phyloP scores from a whole-genome alignment of 306 rosid genomes.

The barrel medic (Medicago truncatula) region DNA sequence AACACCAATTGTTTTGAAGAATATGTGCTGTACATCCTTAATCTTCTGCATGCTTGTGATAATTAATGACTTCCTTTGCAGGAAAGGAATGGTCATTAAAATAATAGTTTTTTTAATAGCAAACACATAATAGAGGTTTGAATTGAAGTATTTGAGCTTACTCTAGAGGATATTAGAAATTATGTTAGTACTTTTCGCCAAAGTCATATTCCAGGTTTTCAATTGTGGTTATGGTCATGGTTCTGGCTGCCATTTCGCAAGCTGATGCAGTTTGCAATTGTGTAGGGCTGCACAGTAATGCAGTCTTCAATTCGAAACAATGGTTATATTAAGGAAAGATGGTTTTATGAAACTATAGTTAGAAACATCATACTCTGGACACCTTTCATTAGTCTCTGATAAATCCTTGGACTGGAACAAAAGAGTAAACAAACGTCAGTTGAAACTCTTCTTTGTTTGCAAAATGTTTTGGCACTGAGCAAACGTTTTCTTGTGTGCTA shows the following conservation, averaged over 20 bases:
- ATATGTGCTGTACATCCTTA: constrained; percentile 7
- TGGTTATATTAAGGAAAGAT: constrained; percentile 14
- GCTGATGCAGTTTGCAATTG: constrained; percentile 7
- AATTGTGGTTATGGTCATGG: constrained; percentile 13
- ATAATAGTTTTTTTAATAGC: too few relatives aligned
- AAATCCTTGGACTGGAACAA: too few relatives aligned
- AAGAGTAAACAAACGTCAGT: too few relatives aligned
- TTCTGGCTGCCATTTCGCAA: not conserved
- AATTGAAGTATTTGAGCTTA: constrained; percentile 30
- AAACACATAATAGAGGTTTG: not conserved
- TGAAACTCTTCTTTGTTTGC: not conserved
- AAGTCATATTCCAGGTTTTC: constrained; percentile 20
- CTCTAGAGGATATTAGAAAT: constrained; percentile 9
- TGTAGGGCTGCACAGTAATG: not conserved
- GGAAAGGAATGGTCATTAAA: constrained; percentile 26
- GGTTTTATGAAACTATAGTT: too few relatives aligned
- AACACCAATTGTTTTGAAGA: constrained; percentile 17
- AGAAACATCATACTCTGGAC: too few relatives aligned
- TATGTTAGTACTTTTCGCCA: not conserved
- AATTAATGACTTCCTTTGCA: constrained; percentile 23
- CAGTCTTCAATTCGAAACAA: constrained; percentile 20
- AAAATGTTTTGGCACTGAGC: constrained; percentile 1
- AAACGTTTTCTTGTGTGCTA: constrained; percentile 18
- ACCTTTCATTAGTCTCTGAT: too few relatives aligned
- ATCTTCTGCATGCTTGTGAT: constrained; percentile 29